Evolutionary conservation across 2,329 filamentous ascomycete genomes (phyloP).

Genomic region (Aureobasidium zeae): DNA sequence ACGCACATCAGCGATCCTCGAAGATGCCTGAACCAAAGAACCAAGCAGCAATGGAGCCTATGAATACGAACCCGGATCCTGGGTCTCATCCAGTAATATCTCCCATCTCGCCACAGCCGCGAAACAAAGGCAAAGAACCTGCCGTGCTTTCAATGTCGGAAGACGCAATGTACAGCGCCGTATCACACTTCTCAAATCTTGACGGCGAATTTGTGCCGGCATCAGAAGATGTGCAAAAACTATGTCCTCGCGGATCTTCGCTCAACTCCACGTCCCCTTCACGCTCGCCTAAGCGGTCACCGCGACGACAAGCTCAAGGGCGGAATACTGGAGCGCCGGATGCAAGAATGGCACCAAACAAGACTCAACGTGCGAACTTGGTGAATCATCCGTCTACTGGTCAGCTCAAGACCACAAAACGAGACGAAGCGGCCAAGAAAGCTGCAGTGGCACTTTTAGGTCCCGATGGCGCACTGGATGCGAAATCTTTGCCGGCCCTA

Average conservation of each 20-base stretch:
- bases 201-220: conserved; percentile 8
- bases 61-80: too few species aligned
- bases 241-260: conserved; percentile 3
- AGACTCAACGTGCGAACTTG: background rate
- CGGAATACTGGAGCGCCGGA: background rate
- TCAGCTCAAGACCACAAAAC: background rate
- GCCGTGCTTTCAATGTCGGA: conserved; percentile 11
- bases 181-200: conserved; percentile 8
- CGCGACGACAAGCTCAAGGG: background rate
- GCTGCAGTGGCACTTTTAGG: background rate
- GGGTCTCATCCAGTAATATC: too few species aligned
- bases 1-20: background rate
- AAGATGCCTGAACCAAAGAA: too few species aligned
- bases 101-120: background rate
- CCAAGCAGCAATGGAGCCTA: too few species aligned
- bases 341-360: background rate
- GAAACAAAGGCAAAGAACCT: background rate
- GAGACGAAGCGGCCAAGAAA: conserved; percentile 1
- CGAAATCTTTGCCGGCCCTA: background rate
- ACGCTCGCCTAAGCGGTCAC: conserved; percentile 4
- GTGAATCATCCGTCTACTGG: background rate
- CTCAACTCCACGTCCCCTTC: conserved; percentile 4
- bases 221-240: conserved; percentile 4
- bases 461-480: background rate
- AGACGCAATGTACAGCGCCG: conserved; percentile 11